These are phyloP conservation scores for Podospora fimiseda DNA, from an alignment of 495 filamentous ascomycete genomes.

Conservation along the genomic window DNA sequence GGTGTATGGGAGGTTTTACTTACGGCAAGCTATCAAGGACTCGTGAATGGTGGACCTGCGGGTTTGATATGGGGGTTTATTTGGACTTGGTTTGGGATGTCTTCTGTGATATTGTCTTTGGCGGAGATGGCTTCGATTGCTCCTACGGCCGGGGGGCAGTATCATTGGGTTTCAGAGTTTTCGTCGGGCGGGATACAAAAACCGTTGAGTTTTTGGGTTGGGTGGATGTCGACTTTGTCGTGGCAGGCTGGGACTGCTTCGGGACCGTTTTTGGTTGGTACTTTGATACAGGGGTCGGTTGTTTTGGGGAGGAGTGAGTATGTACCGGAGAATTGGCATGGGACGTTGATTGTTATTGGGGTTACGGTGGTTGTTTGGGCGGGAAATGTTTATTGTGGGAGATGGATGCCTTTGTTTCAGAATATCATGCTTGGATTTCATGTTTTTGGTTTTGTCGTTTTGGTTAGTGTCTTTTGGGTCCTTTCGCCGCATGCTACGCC, in stretches of 20 bases:
- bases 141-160: constrained; percentile 37
- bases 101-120: constrained; percentile 27
- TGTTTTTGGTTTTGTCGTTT: too few species aligned
- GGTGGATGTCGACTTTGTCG: constrained; percentile 41
- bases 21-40: constrained; percentile 22
- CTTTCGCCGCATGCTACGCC: too few species aligned
- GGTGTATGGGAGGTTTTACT: constrained; percentile 11
- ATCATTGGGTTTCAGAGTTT: constrained; percentile 48
- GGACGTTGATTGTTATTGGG: constrained; percentile 41
- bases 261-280: constrained; percentile 38
- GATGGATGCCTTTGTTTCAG: too few species aligned
- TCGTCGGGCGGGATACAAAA: constrained; percentile 35
- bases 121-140: constrained; percentile 37
- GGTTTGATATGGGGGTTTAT: constrained; percentile 31
- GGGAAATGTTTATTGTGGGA: too few species aligned
- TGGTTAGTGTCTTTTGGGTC: too few species aligned
- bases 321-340: constrained; percentile 34
- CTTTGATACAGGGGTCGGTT: constrained; percentile 39
- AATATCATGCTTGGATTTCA: too few species aligned
- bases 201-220: constrained; percentile 42
- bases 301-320: constrained; percentile 34
- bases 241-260: constrained; percentile 29
- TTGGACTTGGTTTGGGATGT: constrained; percentile 30
- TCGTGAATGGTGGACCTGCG: constrained; percentile 28
- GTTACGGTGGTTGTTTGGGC: too few species aligned